A percentile compares a stretch with the other conserved stretches of the same genome.
These are phyloP conservation scores for Phialophora verrucosa DNA, from an alignment of 2,329 filamentous ascomycete genomes.

Conservation along the genomic window DNA sequence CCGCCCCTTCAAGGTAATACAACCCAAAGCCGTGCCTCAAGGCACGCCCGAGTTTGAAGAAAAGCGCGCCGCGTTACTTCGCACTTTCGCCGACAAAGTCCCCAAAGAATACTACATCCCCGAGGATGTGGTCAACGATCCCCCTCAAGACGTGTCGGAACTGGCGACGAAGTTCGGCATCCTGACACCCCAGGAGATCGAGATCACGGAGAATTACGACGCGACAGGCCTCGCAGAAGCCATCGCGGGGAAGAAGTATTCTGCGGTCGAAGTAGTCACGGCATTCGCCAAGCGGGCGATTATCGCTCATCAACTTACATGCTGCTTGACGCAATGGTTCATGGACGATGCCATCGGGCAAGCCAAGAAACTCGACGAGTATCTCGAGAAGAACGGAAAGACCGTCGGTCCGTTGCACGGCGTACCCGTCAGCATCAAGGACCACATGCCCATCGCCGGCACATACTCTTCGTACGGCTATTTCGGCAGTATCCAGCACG, in stretches of 20 bases:
- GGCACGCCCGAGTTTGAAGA: conserved; percentile 31
- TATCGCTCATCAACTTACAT: conserved; percentile 46
- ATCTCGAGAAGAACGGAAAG: conserved; percentile 47
- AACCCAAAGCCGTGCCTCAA: conserved; percentile 21
- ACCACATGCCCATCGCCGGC: conserved; percentile 50
- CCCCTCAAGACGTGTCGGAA: conserved; percentile 49
- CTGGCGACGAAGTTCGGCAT: conserved; percentile 58
- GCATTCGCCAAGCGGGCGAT: conserved; percentile 52
- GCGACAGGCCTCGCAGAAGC: conserved; percentile 49
- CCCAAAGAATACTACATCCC: conserved; percentile 53
- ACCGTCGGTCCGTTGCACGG: conserved; percentile 66
- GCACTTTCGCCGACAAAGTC: conserved; percentile 42
- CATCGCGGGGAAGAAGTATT: conserved; percentile 28
- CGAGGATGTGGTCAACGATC: conserved; percentile 34
- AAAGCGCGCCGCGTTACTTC: conserved; percentile 25
- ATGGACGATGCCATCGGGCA: conserved; percentile 57
- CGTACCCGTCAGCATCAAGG: conserved; percentile 61
- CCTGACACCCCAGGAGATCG: conserved; percentile 51
- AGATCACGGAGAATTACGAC: conserved; percentile 58
- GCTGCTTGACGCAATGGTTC: conserved; percentile 59
- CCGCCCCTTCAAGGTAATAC: conserved; percentile 22
- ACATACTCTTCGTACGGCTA: conserved; percentile 23
- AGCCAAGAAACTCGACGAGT: conserved; percentile 56
- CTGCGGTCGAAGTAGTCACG: conserved; percentile 44
- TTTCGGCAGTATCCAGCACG: conserved; percentile 22